phyloP scores from a whole-genome alignment of 495 filamentous ascomycete species.

The Daldinia childiae region DNA sequence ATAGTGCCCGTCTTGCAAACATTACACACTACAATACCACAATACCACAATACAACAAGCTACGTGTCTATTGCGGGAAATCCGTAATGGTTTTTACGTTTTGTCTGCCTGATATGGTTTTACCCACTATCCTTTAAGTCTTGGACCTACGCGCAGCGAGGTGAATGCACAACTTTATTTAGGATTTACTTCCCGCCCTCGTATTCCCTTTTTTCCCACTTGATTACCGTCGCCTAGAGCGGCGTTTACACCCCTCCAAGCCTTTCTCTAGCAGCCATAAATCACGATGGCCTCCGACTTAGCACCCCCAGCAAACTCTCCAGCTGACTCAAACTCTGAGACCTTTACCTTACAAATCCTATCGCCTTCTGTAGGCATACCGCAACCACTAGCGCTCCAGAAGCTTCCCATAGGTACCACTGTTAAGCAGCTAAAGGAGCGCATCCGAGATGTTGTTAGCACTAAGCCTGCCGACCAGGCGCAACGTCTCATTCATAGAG shows the following conservation, averaged over 20 bases:
- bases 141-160: conserved; percentile 6
- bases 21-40: not conserved
- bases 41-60: conserved; percentile 6
- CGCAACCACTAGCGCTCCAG: conserved; percentile 62
- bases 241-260: conserved; percentile 7
- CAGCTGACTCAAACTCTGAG: conserved; percentile 23
- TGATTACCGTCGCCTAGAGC: not conserved
- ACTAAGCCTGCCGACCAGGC: conserved; percentile 62
- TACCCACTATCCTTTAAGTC: conserved; percentile 17
- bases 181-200: conserved; percentile 7
- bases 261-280: not conserved
- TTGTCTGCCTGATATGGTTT: conserved; percentile 37
- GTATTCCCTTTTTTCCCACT: not conserved
- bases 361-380: conserved; percentile 68
- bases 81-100: conserved; percentile 13
- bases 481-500: conserved; percentile 74
- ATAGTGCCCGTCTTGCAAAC: not conserved
- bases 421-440: conserved; percentile 67
- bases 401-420: conserved; percentile 64
- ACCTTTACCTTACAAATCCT: conserved; percentile 69
- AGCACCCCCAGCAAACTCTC: conserved; percentile 23
- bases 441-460: conserved; percentile 64
- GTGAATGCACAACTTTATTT: conserved; percentile 23
- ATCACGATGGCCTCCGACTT: conserved; percentile 42
- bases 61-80: conserved; percentile 40